Percentiles rank a stretch among this genome's conserved stretches.
phyloP scores from a whole-genome alignment of 1,139 yeast genomes.

The Pichia sp. region DNA sequence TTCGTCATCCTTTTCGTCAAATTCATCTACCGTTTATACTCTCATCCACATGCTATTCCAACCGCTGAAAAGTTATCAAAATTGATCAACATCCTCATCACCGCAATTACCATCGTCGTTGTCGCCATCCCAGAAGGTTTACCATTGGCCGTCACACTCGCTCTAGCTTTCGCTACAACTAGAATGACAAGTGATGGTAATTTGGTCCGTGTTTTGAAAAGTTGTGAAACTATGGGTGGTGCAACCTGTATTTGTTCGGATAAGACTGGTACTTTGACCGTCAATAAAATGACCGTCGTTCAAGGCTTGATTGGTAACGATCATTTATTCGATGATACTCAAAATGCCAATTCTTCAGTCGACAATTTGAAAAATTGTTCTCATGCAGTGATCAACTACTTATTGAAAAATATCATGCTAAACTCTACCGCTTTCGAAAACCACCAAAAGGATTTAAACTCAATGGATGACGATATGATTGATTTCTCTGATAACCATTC shows the following conservation, averaged over 20 bases:
- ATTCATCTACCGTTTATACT: constrained; percentile 60
- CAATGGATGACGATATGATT: constrained; percentile 21
- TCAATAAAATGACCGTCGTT: constrained; percentile 88
- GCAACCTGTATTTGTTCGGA: constrained; percentile 98
- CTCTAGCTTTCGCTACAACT: constrained; percentile 96
- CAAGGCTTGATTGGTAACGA: constrained; percentile 60
- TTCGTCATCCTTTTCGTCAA: constrained; percentile 79
- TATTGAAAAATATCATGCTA: constrained; percentile 63
- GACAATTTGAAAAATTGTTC: constrained; percentile 4
- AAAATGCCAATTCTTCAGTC: constrained; percentile 8
- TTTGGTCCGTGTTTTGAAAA: constrained; percentile 86
- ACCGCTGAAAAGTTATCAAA: constrained; percentile 80
- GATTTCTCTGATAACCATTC: not conserved
- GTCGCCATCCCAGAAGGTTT: constrained; percentile 99
- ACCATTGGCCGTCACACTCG: constrained; percentile 94
- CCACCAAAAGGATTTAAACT: constrained; percentile 30
- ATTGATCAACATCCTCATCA: constrained; percentile 82
- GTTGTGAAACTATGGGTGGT: constrained; percentile 99
- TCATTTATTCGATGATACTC: constrained; percentile 45
- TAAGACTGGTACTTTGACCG: constrained; percentile 95
- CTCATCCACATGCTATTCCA: constrained; percentile 43
- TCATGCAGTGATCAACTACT: constrained; percentile 20
- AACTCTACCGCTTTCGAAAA: constrained; percentile 93
- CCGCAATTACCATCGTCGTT: constrained; percentile 88
- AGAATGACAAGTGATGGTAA: constrained; percentile 98